Conservation (phyloP, 768 basidiomycete species). For the Boletus vermiculosoides region DNA sequence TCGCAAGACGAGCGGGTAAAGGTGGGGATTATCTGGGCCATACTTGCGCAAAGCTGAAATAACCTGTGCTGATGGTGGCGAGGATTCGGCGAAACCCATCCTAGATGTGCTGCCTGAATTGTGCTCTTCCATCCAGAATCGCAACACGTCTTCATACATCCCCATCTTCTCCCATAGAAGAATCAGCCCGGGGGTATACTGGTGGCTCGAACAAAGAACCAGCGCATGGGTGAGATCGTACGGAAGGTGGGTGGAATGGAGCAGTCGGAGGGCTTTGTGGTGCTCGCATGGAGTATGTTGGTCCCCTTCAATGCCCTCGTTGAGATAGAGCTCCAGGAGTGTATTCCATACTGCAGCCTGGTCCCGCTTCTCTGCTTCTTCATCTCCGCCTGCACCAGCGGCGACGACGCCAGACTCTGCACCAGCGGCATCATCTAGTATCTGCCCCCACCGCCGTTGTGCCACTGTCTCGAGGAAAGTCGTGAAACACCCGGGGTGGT, state of each 20-base stretch:
- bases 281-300: slow-evolving; percentile 9
- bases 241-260: slow-evolving; percentile 60
- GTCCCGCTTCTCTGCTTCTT: slow-evolving; percentile 57
- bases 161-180: slow-evolving; percentile 90
- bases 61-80: slow-evolving; percentile 45
- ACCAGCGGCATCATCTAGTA: slow-evolving; percentile 41
- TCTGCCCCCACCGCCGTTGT: slow-evolving; percentile 74
- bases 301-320: slow-evolving; percentile 34
- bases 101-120: slow-evolving; percentile 8
- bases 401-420: slow-evolving; percentile 10
- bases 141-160: slow-evolving; percentile 93
- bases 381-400: slow-evolving; percentile 36
- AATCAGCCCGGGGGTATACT: slow-evolving; percentile 82
- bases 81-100: slow-evolving; percentile 29
- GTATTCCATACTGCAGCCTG: slow-evolving; percentile 95
- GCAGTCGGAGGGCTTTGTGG: slow-evolving; percentile 70
- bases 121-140: slow-evolving; percentile 87
- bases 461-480: slow-evolving; percentile 89
- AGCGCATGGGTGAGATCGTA: slow-evolving; percentile 91
- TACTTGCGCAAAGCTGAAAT: slow-evolving; percentile 73
- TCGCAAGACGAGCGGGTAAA: slow-evolving; percentile 85
- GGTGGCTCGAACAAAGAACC: slow-evolving; percentile 86
- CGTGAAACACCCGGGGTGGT: slow-evolving; percentile 80
- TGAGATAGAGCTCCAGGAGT: slow-evolving; percentile 87
- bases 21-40: slow-evolving; percentile 64